Evolutionary conservation across 129 eudicot species (phyloP), one percentile per base, ranked within the genome.

Genomic region (Tagetes erecta): DNA sequence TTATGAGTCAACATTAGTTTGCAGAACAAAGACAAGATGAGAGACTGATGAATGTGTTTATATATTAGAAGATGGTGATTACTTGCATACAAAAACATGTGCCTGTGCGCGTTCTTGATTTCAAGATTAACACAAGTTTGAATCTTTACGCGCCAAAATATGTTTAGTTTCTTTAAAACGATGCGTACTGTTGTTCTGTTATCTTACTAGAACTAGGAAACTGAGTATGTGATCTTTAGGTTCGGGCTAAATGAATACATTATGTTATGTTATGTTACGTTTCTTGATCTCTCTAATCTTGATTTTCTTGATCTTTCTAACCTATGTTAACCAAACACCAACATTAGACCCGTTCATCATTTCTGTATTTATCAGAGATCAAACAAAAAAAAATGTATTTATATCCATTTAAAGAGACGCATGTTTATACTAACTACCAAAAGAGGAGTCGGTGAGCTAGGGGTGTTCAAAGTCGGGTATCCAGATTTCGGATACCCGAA

Each of bases 1-100:
- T 79, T 0, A 74, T 72, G 51, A 72, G 55, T 27, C 79, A 79
- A 67, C 74, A 37, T 35, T 79, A 79, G 78, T 72, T 72, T 42
- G 57, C 71, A 64, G 45, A 78, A 71, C 38, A 49, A 38, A 58
- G 53, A 42, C 31, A 9, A 20, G 40, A 27, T 40, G 41, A 37
- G 7, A 2, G 60, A 45, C 49, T 68, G 69, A 8, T 58, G 60
- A 56, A 41, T 51, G 1, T 33, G 33, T 20, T 47, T 7, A 41
- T 64, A 52, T 39, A 41, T 52, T 42, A 74, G 20, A 42, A 37
- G 70, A 11, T 36, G 42, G 45, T 62, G 67, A 62, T 62, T 35
- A 35, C 66, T 62, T 62, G 67, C 67, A 12, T 62, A 62, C 8
- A 52, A 4, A 52, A 52, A 52, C 58, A 52, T 6, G 6, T 31